Conservation (phyloP, 441 rosid genomes). For the Eruca vesicaria region DNA sequence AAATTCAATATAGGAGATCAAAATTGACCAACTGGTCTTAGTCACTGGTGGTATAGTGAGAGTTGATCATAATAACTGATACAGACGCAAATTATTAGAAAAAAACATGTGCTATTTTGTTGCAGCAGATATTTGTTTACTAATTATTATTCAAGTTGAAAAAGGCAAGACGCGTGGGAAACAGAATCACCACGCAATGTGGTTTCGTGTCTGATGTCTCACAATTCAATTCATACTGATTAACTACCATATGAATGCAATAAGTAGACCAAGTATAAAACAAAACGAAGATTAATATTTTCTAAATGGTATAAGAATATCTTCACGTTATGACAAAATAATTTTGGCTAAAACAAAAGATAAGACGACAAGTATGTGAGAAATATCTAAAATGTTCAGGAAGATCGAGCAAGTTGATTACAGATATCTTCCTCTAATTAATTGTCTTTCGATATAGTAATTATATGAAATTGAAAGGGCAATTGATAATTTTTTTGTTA, state of each 20-base stretch:
- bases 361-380: not conserved
- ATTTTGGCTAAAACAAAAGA: not conserved
- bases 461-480: not conserved
- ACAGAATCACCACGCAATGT: conserved; percentile 14
- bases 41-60: conserved; percentile 11
- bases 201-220: conserved; percentile 18
- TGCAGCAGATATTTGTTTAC: not conserved
- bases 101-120: conserved; percentile 20
- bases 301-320: not conserved
- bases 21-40: conserved; percentile 13
- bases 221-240: not conserved
- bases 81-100: conserved; percentile 5
- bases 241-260: not conserved
- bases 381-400: not conserved
- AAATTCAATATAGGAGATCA: not conserved
- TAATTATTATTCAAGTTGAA: not conserved
- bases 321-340: not conserved
- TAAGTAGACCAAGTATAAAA: not conserved
- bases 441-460: not conserved
- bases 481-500: not conserved
- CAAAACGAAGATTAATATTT: not conserved
- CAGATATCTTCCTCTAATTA: not conserved
- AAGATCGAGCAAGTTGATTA: not conserved
- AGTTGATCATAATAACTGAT: conserved; percentile 15
- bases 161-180: conserved; percentile 30